Evolutionary conservation across 306 rosid species (phyloP).

Genomic region (Quercus bicolor): DNA sequence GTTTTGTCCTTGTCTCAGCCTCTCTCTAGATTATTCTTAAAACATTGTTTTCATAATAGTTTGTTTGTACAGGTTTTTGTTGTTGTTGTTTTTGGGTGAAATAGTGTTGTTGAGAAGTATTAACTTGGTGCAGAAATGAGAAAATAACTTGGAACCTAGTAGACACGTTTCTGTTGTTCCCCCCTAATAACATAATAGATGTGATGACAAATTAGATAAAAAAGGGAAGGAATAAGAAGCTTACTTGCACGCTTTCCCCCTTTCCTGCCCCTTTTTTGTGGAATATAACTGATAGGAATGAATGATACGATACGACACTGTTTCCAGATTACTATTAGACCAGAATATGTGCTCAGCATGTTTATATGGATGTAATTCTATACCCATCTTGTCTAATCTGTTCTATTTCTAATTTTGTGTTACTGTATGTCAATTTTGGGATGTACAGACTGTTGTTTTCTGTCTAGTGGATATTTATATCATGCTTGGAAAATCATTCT

Average conservation of each 20-base stretch:
- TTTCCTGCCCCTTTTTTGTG: not conserved
- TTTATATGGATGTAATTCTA: not conserved
- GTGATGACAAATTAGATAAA: not conserved
- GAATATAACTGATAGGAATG: not conserved
- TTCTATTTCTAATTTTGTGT: not conserved
- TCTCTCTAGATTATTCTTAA: not conserved
- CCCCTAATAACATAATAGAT: not conserved
- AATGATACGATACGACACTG: not conserved
- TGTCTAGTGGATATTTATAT: slow-evolving; percentile 96
- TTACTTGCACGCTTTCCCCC: not conserved
- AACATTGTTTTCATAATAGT: not conserved
- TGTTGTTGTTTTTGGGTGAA: too few species aligned
- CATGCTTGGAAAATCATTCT: slow-evolving; percentile 95
- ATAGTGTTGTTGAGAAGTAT: too few species aligned
- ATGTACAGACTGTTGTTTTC: slow-evolving; percentile 94
- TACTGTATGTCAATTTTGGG: slow-evolving; percentile 13
- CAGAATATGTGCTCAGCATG: not conserved
- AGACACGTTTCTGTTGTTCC: not conserved
- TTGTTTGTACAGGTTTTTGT: too few species aligned
- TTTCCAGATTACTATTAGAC: too few species aligned
- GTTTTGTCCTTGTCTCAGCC: too few species aligned
- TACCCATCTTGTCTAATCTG: not conserved
- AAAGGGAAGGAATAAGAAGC: not conserved
- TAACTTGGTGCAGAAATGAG: not conserved
- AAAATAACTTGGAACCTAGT: not conserved